Percentiles rank a stretch among this genome's conserved stretches.
Evolutionary conservation across 139 green algal genomes (phyloP).

Genomic region (Chlamydomonas incerta): DNA sequence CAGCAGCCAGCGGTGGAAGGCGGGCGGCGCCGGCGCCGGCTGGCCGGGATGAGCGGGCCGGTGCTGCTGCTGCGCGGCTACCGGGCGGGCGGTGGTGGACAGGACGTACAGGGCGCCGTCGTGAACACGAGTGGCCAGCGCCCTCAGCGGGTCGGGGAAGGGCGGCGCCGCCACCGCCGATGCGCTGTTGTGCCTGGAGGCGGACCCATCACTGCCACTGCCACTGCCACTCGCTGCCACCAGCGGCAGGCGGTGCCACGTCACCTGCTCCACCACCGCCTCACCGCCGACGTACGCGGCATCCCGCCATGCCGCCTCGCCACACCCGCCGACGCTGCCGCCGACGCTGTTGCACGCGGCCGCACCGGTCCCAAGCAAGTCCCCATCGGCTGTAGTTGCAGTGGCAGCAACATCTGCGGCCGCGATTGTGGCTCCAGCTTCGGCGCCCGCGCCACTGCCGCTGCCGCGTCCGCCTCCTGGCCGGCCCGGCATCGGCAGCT

Average conservation of each 20-base stretch:
- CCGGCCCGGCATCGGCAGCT: neutral
- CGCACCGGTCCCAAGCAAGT: no score
- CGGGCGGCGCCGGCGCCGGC: no score
- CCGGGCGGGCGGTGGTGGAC: neutral
- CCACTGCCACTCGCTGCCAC: neutral
- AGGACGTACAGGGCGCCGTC: constrained; percentile 2
- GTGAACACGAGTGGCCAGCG: neutral
- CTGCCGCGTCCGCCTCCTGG: neutral
- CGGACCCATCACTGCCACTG: neutral
- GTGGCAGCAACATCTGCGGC: no score
- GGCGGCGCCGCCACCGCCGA: neutral
- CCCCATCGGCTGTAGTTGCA: no score
- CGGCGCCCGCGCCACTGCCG: neutral
- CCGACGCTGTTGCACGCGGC: no score
- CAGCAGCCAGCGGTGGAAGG: neutral
- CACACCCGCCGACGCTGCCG: no score
- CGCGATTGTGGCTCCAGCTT: no score
- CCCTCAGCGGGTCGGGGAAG: neutral
- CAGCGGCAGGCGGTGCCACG: constrained; percentile 11
- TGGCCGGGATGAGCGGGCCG: no score
- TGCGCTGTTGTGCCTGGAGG: no score
- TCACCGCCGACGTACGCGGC: neutral
- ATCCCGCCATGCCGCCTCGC: neutral
- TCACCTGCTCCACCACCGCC: neutral
- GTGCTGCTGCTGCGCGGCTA: neutral